Conservation (phyloP, 768 basidiomycete species). For the Pisolithus tinctorius region DNA sequence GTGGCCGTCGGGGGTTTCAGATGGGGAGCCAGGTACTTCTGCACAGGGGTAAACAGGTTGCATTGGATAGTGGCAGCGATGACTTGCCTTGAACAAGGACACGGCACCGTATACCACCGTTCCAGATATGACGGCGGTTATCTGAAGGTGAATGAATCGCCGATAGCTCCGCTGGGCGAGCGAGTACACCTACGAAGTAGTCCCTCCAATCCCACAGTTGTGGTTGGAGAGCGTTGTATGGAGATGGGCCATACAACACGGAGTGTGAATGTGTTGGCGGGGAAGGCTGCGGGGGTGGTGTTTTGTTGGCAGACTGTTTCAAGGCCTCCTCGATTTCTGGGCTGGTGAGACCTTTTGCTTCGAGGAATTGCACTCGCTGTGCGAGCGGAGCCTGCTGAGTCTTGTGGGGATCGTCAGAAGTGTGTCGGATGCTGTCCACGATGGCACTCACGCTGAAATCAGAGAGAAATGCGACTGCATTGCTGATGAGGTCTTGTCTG, state of each 20-base stretch:
- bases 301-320: slow-evolving; percentile 44
- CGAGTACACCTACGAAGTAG: slow-evolving; percentile 69
- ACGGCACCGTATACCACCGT: slow-evolving; percentile 75
- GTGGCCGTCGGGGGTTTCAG: slow-evolving; percentile 82
- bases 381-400: slow-evolving; percentile 71
- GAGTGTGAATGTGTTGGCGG: slow-evolving; percentile 27
- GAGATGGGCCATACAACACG: slow-evolving; percentile 37
- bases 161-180: slow-evolving; percentile 8
- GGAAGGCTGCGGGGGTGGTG: slow-evolving; percentile 4
- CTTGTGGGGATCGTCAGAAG: slow-evolving; percentile 32
- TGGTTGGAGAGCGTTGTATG: slow-evolving; percentile 34
- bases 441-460: slow-evolving; percentile 62
- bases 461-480: slow-evolving; percentile 79
- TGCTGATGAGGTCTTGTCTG: slow-evolving; percentile 67
- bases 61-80: neutral
- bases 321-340: slow-evolving; percentile 84
- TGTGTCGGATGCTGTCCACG: neutral
- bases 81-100: slow-evolving; percentile 66
- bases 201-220: slow-evolving; percentile 92
- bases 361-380: slow-evolving; percentile 89
- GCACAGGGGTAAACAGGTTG: slow-evolving; percentile 1
- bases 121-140: slow-evolving; percentile 88
- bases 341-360: slow-evolving; percentile 83
- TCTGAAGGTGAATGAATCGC: slow-evolving; percentile 40
- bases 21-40: slow-evolving; percentile 92